phyloP scores from a whole-genome alignment of 2,329 filamentous ascomycete species.

The Ophiobolus disseminans region DNA sequence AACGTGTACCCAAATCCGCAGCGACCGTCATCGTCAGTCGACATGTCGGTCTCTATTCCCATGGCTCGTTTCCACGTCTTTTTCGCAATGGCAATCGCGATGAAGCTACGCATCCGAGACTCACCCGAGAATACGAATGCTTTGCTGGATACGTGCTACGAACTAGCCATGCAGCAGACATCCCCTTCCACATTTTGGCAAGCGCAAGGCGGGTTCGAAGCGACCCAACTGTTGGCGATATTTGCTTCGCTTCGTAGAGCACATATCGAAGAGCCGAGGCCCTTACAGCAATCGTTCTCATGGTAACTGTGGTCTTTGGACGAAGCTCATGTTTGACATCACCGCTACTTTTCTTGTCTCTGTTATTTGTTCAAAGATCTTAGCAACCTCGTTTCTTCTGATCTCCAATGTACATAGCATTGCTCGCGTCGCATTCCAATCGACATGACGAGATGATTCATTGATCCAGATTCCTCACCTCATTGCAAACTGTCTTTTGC shows the following conservation, averaged over 20 bases:
- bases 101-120: constrained; percentile 44
- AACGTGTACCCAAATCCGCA: constrained; percentile 42
- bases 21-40: constrained; percentile 16
- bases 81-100: constrained; percentile 46
- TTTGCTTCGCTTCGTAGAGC: constrained; percentile 41
- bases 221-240: constrained; percentile 39
- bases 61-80: constrained; percentile 49
- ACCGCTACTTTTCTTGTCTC: background rate
- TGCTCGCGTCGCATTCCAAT: constrained; percentile 8
- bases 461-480: too few species aligned
- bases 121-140: constrained; percentile 39
- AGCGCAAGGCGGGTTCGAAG: constrained; percentile 42
- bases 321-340: too few species aligned
- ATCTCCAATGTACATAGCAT: constrained; percentile 6
- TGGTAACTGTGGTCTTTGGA: constrained; percentile 28
- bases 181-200: constrained; percentile 42
- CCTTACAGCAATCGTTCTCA: constrained; percentile 40
- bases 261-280: constrained; percentile 21
- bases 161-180: constrained; percentile 46
- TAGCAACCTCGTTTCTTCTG: too few species aligned
- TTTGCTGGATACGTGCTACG: constrained; percentile 45
- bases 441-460: constrained; percentile 8
- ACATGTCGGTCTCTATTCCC: constrained; percentile 31
- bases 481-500: too few species aligned
- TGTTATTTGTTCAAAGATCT: too few species aligned